Conservation (phyloP, 1,284 basidiomycete genomes). For the Tylopilus sp. region DNA sequence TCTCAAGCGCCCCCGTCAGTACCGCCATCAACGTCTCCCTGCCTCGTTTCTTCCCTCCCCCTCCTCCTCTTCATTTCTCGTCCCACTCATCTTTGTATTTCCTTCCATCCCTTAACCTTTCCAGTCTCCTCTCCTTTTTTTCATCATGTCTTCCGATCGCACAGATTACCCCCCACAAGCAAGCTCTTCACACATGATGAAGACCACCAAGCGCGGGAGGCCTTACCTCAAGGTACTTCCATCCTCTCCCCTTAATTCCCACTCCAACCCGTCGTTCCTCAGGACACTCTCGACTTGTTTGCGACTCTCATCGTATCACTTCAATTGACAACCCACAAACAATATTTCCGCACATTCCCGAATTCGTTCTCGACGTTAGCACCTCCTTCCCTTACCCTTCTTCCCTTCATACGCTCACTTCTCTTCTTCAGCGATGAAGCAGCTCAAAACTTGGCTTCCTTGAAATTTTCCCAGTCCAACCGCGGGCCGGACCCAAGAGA, state of each 20-base stretch:
- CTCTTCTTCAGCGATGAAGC: slow-evolving; percentile 80
- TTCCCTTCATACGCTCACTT: slow-evolving; percentile 16
- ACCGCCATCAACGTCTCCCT: slow-evolving; percentile 28
- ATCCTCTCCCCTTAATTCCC: slow-evolving; percentile 4
- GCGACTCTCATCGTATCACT: slow-evolving; percentile 96
- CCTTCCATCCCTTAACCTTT: slow-evolving; percentile 28
- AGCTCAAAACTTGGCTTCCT: slow-evolving; percentile 86
- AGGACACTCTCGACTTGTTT: slow-evolving; percentile 98
- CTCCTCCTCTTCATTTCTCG: slow-evolving; percentile 25
- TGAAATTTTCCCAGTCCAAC: slow-evolving; percentile 99
- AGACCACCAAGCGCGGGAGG: slow-evolving; percentile 90
- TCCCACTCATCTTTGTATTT: slow-evolving; percentile 23
- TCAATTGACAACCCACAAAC: slow-evolving; percentile 84
- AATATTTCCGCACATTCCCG: slow-evolving; percentile 92
- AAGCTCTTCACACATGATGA: slow-evolving; percentile 90
- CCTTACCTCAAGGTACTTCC: slow-evolving; percentile 82
- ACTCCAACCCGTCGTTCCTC: neutral
- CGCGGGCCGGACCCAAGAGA: slow-evolving; percentile 97
- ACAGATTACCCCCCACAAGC: slow-evolving; percentile 39
- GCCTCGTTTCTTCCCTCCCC: slow-evolving; percentile 33
- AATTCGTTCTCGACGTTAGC: slow-evolving; percentile 94
- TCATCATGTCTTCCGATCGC: slow-evolving; percentile 41
- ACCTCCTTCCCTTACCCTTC: slow-evolving; percentile 3
- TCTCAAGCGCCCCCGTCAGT: slow-evolving; percentile 15
- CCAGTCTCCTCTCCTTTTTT: slow-evolving; percentile 24